These are phyloP conservation scores for Rhizoctonia solani DNA, from an alignment of 1,284 basidiomycete species.

Conservation along the genomic window DNA sequence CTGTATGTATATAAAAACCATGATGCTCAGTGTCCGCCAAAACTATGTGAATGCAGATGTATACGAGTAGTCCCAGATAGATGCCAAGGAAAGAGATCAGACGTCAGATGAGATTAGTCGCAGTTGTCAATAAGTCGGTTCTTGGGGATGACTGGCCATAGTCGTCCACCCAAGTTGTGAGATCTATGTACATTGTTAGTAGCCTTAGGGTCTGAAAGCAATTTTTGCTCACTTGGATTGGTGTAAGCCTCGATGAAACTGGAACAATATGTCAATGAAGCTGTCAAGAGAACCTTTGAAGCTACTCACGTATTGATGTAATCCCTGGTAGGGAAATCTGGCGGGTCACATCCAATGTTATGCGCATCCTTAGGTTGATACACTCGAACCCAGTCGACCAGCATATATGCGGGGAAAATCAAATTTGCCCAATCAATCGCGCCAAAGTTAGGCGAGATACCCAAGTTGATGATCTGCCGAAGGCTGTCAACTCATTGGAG, in stretches of 20 bases:
- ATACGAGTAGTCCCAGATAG: conserved; percentile 8
- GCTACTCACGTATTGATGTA: conserved; percentile 70
- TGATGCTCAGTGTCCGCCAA: not conserved
- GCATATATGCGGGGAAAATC: conserved; percentile 51
- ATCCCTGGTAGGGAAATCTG: conserved; percentile 71
- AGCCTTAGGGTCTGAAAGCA: not conserved
- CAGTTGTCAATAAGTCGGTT: conserved; percentile 36
- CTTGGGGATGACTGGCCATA: conserved; percentile 34
- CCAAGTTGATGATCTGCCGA: conserved; percentile 82
- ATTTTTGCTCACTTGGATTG: conserved; percentile 32
- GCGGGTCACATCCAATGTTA: conserved; percentile 83
- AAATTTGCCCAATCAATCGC: conserved; percentile 66
- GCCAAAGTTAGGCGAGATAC: conserved; percentile 81
- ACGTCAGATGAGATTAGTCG: conserved; percentile 10
- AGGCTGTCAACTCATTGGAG: not conserved
- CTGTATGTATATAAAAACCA: not conserved
- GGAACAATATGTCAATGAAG: conserved; percentile 3
- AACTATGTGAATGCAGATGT: not conserved
- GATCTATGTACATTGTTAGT: conserved; percentile 16
- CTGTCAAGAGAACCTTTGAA: conserved; percentile 43
- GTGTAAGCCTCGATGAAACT: conserved; percentile 50
- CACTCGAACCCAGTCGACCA: conserved; percentile 82
- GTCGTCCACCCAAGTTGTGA: conserved; percentile 40
- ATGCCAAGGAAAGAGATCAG: conserved; percentile 1
- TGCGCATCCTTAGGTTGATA: conserved; percentile 71